These are phyloP conservation scores for Calocybe cyanea DNA, from an alignment of 768 basidiomycete species.

Conservation along the genomic window DNA sequence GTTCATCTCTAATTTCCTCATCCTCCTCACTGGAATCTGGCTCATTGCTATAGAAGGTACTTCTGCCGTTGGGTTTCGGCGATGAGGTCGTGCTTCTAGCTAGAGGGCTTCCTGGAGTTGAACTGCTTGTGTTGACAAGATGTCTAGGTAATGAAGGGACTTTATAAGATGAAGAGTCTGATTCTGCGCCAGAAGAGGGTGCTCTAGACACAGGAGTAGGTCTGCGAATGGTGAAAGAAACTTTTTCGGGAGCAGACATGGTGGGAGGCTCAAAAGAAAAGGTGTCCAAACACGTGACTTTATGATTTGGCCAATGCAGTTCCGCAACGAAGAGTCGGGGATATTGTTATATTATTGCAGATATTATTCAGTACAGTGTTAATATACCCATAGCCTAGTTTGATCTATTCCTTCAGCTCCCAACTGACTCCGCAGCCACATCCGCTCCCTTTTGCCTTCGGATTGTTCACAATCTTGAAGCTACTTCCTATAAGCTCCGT, in stretches of 20 bases:
- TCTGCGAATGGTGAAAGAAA: slow-evolving; percentile 84
- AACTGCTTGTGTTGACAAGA: slow-evolving; percentile 34
- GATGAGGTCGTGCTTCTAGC: slow-evolving; percentile 46
- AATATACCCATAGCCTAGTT: background rate
- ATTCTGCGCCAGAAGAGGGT: slow-evolving; percentile 60
- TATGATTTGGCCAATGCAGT: no score
- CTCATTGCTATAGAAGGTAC: slow-evolving; percentile 24
- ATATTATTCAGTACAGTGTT: background rate
- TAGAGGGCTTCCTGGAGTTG: slow-evolving; percentile 53
- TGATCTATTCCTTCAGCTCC: slow-evolving; percentile 73
- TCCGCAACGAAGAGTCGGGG: no score
- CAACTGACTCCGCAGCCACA: slow-evolving; percentile 97
- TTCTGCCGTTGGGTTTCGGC: slow-evolving; percentile 27
- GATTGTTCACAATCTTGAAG: slow-evolving; percentile 81
- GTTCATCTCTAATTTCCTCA: slow-evolving; percentile 57
- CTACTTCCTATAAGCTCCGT: slow-evolving; percentile 94
- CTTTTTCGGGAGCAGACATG: slow-evolving; percentile 30
- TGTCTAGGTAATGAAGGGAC: slow-evolving; percentile 59
- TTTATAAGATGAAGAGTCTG: slow-evolving; percentile 50
- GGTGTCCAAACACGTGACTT: slow-evolving; percentile 8
- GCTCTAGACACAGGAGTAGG: slow-evolving; percentile 69
- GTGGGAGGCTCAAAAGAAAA: slow-evolving; percentile 8
- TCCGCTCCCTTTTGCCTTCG: slow-evolving; percentile 83
- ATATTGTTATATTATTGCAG: no score
- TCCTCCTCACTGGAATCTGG: slow-evolving; percentile 61